A percentile compares a stretch with the other conserved stretches of the same genome.
Conservation (phyloP, 2,329 filamentous ascomycete species). For the Fusarium verrucosum region DNA sequence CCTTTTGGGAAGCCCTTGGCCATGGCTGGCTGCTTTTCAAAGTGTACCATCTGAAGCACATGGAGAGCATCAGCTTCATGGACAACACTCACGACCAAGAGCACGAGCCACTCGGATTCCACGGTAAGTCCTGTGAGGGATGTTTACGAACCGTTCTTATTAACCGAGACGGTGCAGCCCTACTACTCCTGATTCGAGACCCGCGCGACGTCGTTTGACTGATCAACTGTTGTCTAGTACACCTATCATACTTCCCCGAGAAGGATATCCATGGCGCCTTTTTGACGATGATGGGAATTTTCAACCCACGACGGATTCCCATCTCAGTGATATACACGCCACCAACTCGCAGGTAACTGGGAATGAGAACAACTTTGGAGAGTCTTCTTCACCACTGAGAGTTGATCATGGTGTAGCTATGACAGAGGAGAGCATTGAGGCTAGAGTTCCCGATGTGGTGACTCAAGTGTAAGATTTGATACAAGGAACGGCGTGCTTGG, state of each 20-base stretch:
- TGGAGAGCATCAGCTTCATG: not conserved
- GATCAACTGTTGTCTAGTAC: slow-evolving; percentile 6
- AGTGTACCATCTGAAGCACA: not conserved
- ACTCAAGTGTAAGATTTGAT: slow-evolving; percentile 43
- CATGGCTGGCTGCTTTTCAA: slow-evolving; percentile 15
- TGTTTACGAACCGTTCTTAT: not conserved
- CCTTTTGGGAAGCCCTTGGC: slow-evolving; percentile 8
- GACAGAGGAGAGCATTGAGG: slow-evolving; percentile 64
- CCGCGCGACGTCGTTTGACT: slow-evolving; percentile 9
- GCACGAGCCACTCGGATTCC: slow-evolving; percentile 23
- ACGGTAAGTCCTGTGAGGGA: not conserved
- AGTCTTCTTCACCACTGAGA: slow-evolving; percentile 49
- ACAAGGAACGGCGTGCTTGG: not conserved
- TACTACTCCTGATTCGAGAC: slow-evolving; percentile 1
- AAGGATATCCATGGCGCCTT: slow-evolving; percentile 1
- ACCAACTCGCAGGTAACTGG: not conserved
- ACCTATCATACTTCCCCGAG: not conserved
- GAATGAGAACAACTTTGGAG: not conserved
- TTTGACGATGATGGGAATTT: not conserved
- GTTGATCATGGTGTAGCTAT: slow-evolving; percentile 64
- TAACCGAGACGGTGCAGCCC: slow-evolving; percentile 16
- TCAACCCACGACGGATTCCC: not conserved
- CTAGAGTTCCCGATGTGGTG: slow-evolving; percentile 57
- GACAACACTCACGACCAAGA: not conserved
- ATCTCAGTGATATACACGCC: not conserved